These are phyloP conservation scores for Saturnispora ahearnii DNA, from an alignment of 805 yeast genomes.

Conservation along the genomic window DNA sequence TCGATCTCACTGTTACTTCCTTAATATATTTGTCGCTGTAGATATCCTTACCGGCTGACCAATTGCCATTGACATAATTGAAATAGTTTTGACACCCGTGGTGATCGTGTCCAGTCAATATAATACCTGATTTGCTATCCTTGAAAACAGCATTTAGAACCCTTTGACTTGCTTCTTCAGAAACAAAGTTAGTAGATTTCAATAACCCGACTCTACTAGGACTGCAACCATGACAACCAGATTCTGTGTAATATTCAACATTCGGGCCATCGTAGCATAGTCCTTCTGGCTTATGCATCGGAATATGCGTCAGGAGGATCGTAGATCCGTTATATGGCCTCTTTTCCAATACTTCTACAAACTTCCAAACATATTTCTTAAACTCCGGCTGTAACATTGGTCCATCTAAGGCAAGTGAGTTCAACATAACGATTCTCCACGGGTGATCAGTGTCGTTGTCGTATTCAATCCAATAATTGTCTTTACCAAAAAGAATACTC, in stretches of 20 bases:
- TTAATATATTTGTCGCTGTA: constrained; percentile 36
- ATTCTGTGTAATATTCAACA: constrained; percentile 47
- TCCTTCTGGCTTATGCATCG: constrained; percentile 75
- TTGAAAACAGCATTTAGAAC: constrained; percentile 68
- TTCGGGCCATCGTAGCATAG: constrained; percentile 83
- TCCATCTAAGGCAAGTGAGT: constrained; percentile 79
- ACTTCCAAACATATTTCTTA: constrained; percentile 59
- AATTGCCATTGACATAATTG: constrained; percentile 34
- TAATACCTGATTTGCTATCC: constrained; percentile 60
- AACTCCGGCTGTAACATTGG: constrained; percentile 76
- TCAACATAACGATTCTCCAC: constrained; percentile 86
- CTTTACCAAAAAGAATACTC: constrained; percentile 65
- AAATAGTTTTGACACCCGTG: constrained; percentile 80
- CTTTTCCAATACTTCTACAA: constrained; percentile 50
- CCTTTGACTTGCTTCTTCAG: constrained; percentile 53
- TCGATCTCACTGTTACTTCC: constrained; percentile 80
- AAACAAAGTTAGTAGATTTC: constrained; percentile 80
- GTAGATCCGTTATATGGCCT: constrained; percentile 67
- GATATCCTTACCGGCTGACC: constrained; percentile 49
- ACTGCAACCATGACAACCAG: constrained; percentile 40
- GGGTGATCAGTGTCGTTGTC: constrained; percentile 54
- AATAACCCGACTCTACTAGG: constrained; percentile 63
- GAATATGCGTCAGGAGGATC: constrained; percentile 78
- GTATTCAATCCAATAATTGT: constrained; percentile 73
- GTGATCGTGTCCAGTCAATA: constrained; percentile 93